A percentile compares a stretch with the other conserved stretches of the same genome.
These are phyloP conservation scores for Galeopsis tetrahit DNA, from an alignment of 257 asterid species.

Conservation along the genomic window DNA sequence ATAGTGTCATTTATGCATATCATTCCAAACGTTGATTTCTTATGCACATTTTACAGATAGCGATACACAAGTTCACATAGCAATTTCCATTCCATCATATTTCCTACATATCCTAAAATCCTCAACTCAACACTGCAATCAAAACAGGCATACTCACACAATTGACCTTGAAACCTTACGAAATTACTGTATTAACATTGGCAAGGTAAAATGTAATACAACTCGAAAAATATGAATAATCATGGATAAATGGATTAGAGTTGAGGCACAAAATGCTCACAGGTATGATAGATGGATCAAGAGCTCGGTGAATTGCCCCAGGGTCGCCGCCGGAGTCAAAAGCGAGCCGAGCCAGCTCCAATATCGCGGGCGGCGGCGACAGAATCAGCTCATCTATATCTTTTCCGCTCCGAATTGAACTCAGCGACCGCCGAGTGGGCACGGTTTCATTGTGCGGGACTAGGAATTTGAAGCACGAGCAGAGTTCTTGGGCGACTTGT, in stretches of 20 bases:
- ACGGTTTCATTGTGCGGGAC: conserved; percentile 46
- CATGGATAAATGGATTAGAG: background rate
- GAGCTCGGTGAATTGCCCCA: conserved; percentile 68
- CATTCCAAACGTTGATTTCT: background rate
- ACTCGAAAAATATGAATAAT: background rate
- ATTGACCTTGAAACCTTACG: background rate
- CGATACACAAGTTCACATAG: conserved; percentile 7
- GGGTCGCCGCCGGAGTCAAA: conserved; percentile 85
- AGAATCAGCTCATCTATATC: conserved; percentile 54
- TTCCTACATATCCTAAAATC: background rate
- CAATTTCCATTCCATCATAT: conserved; percentile 4
- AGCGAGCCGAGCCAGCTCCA: conserved; percentile 88
- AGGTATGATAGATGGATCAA: conserved; percentile 67
- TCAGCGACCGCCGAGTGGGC: conserved; percentile 40
- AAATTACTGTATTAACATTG: background rate
- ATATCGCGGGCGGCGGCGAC: conserved; percentile 74
- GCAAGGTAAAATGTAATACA: background rate
- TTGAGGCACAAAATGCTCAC: conserved; percentile 38
- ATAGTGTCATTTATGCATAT: conserved; percentile 7
- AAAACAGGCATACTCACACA: conserved; percentile 1
- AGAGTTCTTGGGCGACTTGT: conserved; percentile 53
- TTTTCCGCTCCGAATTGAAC: conserved; percentile 18
- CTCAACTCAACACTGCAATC: conserved; percentile 16
- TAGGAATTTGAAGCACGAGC: conserved; percentile 76
- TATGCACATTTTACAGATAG: conserved; percentile 15